A percentile compares a stretch with the other conserved stretches of the same genome.
Evolutionary conservation across 768 basidiomycete genomes (phyloP).

Genomic region (Phlebiopsis flavidoalba): DNA sequence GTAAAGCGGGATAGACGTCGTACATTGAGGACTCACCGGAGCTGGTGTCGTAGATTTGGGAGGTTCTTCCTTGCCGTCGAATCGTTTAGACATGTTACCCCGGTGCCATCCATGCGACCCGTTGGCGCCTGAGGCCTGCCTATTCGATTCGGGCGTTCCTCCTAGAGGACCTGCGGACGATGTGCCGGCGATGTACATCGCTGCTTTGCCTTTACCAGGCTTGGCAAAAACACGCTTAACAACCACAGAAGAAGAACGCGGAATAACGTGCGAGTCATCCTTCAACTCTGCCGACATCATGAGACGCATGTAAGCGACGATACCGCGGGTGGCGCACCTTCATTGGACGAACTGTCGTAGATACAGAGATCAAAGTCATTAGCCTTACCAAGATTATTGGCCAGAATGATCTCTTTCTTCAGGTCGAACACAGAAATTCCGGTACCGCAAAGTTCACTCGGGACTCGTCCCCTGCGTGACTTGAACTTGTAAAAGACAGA

Average conservation of each 20-base stretch:
- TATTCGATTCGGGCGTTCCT: conserved; percentile 31
- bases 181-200: conserved; percentile 59
- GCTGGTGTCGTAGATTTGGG: conserved; percentile 1
- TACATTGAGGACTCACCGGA: neutral
- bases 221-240: conserved; percentile 81
- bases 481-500: conserved; percentile 99
- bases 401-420: conserved; percentile 96
- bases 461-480: conserved; percentile 90
- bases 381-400: conserved; percentile 93
- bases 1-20: neutral
- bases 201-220: conserved; percentile 79
- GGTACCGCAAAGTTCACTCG: conserved; percentile 94
- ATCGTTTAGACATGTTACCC: conserved; percentile 78
- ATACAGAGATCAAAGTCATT: conserved; percentile 95
- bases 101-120: conserved; percentile 53
- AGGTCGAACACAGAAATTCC: conserved; percentile 98
- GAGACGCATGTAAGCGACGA: neutral
- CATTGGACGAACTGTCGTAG: conserved; percentile 77
- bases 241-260: conserved; percentile 90
- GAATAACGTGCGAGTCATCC: conserved; percentile 88
- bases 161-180: neutral
- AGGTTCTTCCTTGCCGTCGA: conserved; percentile 79
- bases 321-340: conserved; percentile 55
- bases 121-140: conserved; percentile 20
- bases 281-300: conserved; percentile 62